Evolutionary conservation across 331 rosid species (phyloP).

Genomic region (Saraca asoca): DNA sequence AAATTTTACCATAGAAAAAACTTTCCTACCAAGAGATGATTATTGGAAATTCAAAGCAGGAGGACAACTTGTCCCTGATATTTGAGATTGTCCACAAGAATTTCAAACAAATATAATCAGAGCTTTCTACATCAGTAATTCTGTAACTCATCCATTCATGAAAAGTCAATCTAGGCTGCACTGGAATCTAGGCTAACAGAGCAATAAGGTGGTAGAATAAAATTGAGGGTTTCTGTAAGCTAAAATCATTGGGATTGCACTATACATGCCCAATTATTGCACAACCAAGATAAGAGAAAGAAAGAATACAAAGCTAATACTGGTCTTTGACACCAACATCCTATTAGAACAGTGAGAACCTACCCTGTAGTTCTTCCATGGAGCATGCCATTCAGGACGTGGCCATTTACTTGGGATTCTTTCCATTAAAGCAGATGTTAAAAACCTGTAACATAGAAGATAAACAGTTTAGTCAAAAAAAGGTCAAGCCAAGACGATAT

Average conservation of each 20-base stretch:
- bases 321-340: conserved; percentile 17
- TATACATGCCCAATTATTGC: not conserved
- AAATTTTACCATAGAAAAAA: not conserved
- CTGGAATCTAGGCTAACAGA: not conserved
- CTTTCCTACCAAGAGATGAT: not conserved
- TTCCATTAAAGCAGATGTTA: conserved; percentile 92
- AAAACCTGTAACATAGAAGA: conserved; percentile 56
- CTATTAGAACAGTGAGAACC: conserved; percentile 23
- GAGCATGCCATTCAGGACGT: conserved; percentile 95
- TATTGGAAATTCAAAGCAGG: not conserved
- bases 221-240: conserved; percentile 1
- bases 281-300: not conserved
- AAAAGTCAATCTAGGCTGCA: conserved; percentile 11
- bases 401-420: conserved; percentile 99
- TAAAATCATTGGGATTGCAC: conserved; percentile 22
- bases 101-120: not conserved
- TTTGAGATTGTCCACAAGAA: not conserved
- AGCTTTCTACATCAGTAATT: not conserved
- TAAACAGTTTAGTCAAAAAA: conserved; percentile 25
- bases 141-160: conserved; percentile 3
- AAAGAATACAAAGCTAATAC: conserved; percentile 6
- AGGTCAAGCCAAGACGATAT: conserved; percentile 4
- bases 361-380: conserved; percentile 98
- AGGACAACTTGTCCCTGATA: not conserved
- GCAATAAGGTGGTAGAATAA: not conserved